Evolutionary conservation across 306 rosid species (phyloP).

Genomic region (peach (Prunus persica)): DNA sequence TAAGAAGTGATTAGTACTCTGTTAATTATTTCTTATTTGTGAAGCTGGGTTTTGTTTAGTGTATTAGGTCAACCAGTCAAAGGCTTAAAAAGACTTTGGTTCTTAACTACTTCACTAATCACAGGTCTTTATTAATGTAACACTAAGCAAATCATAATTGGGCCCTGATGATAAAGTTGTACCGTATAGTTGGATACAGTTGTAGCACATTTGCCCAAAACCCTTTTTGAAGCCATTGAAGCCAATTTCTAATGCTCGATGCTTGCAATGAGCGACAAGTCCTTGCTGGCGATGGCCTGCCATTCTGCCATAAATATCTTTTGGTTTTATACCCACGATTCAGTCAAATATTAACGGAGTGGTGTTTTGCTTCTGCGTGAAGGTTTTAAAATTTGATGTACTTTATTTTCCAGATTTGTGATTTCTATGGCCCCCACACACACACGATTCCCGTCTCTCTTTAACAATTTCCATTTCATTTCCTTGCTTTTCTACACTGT

Average conservation of each 20-base stretch:
- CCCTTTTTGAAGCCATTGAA: constrained; percentile 1
- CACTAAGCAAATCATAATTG: not conserved
- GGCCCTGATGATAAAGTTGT: not conserved
- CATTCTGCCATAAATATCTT: not conserved
- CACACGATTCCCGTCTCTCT: not conserved
- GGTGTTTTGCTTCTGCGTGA: constrained; percentile 21
- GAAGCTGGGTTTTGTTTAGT: not conserved
- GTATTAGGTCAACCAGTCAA: not conserved
- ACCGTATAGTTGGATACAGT: constrained; percentile 20
- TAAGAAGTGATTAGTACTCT: not conserved
- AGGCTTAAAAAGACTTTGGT: not conserved
- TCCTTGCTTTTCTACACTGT: too few relatives aligned
- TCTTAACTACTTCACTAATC: not conserved
- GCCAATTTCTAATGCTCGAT: not conserved
- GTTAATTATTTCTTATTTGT: not conserved
- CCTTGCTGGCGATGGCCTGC: not conserved
- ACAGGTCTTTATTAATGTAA: not conserved
- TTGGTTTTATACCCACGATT: not conserved
- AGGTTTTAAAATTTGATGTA: constrained; percentile 1
- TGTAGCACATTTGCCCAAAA: not conserved
- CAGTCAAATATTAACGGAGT: not conserved
- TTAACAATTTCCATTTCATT: not conserved
- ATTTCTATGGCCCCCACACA: constrained; percentile 21
- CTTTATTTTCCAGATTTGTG: not conserved
- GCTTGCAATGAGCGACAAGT: not conserved